phyloP scores from a whole-genome alignment of 805 yeast species.

The Barnettozyma sucrosica region DNA sequence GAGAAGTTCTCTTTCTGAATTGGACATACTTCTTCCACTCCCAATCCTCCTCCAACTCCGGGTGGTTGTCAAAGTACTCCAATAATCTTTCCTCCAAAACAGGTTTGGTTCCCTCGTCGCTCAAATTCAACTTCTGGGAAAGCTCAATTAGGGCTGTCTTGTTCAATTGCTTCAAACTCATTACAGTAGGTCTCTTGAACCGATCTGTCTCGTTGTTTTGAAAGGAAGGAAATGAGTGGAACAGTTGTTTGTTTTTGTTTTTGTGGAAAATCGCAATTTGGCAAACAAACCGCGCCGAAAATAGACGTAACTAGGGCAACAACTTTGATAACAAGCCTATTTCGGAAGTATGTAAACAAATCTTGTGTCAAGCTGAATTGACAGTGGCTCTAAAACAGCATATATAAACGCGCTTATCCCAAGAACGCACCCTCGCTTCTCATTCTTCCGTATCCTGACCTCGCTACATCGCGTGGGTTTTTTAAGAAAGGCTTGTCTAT shows the following conservation, averaged over 20 bases:
- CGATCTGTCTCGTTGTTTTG: background rate
- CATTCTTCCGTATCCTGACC: too few species aligned
- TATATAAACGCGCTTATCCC: too few species aligned
- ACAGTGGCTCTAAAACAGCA: too few species aligned
- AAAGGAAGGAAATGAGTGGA: background rate
- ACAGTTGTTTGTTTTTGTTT: constrained; percentile 2
- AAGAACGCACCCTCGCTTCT: too few species aligned
- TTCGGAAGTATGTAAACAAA: constrained; percentile 21
- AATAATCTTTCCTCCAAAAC: constrained; percentile 26
- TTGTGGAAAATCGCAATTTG: constrained; percentile 3
- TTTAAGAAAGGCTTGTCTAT: too few species aligned
- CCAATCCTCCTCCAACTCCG: constrained; percentile 25
- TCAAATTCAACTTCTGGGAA: constrained; percentile 31
- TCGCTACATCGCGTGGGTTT: too few species aligned
- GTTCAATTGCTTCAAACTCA: constrained; percentile 32
- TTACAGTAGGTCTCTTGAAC: constrained; percentile 2
- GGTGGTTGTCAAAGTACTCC: constrained; percentile 26
- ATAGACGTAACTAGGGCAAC: constrained; percentile 4
- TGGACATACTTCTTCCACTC: constrained; percentile 22
- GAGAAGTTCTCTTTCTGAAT: constrained; percentile 26
- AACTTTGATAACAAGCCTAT: constrained; percentile 5
- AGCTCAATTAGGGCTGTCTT: constrained; percentile 33
- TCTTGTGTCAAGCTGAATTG: too few species aligned
- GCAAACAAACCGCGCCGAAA: background rate
- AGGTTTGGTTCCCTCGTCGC: constrained; percentile 27